Evolutionary conservation across 805 yeast species (phyloP).

Genomic region (Spathaspora arborariae): DNA sequence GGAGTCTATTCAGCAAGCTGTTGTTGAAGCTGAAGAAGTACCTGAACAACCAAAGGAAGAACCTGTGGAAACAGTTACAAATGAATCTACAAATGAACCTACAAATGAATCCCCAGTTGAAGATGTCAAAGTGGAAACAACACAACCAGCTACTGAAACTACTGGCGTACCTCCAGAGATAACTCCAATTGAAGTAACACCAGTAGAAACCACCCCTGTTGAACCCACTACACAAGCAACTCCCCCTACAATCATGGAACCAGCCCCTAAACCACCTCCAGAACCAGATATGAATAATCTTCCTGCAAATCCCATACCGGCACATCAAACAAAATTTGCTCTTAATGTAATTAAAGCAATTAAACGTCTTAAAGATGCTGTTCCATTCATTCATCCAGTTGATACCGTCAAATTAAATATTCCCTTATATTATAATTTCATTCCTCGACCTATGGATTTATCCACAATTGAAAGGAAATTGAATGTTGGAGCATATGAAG

Average conservation of each 20-base stretch:
- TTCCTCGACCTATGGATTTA: constrained; percentile 89
- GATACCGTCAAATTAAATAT: constrained; percentile 84
- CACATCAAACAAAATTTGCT: constrained; percentile 82
- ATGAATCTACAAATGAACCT: constrained; percentile 5
- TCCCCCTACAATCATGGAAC: constrained; percentile 21
- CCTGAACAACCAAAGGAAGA: constrained; percentile 4
- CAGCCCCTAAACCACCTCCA: constrained; percentile 72
- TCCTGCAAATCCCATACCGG: constrained; percentile 65
- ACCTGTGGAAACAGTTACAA: not conserved
- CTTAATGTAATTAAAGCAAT: constrained; percentile 78
- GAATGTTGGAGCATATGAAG: constrained; percentile 63
- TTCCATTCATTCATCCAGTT: constrained; percentile 85
- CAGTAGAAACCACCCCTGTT: not conserved
- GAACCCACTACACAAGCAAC: not conserved
- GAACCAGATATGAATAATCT: constrained; percentile 73
- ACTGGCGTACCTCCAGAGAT: too few relatives aligned
- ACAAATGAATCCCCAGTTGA: not conserved
- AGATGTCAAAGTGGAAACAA: constrained; percentile 6
- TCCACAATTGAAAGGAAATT: constrained; percentile 85
- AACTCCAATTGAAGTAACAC: not conserved
- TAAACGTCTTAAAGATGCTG: constrained; percentile 87
- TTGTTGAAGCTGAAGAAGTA: constrained; percentile 3
- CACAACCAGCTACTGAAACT: constrained; percentile 3
- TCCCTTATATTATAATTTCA: constrained; percentile 83
- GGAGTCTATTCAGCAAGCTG: constrained; percentile 3